Evolutionary conservation across 2,329 filamentous ascomycete species (phyloP), one percentile per base, ranked within the genome.

Genomic region (Phyllosticta citribraziliensis): DNA sequence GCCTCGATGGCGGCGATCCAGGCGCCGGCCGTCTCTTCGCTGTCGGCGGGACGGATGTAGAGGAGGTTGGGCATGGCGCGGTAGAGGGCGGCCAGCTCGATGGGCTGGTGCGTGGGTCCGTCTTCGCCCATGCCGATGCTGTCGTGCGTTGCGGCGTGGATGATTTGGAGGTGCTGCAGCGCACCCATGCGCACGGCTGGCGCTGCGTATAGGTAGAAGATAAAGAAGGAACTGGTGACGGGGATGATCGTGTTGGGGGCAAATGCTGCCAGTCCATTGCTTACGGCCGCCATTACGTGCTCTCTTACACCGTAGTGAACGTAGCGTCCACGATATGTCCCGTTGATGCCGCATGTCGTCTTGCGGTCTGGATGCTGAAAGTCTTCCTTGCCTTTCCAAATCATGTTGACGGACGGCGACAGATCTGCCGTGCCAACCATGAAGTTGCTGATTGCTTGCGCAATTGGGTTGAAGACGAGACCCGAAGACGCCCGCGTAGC

Each of bases 91-190:
- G 97, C 86, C 53, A 91, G 96, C 86, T 99, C 94, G 70, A 99
- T 96, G 76, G 94, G 94, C 84, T 99, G 94, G 81, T 99, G 94
- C 62, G 94, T 99, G 69, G 94, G 93, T 66, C 94, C 94, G 73
- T 99, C 94, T 82, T 99, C 94, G 79, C 94, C 94, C 68, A 97
- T 90, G 82, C 94, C 94, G 71, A 99, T 99, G 67, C 93, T 97
- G 84, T 97, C 93, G 84, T 97, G 93, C 69, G 93, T 97, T 72
- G 94, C 93, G 70, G 97, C 84, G 87, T 94, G 96, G 82, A 99
- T 92, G 74, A 86, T 83, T 71, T 93, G 93, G 75, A 92, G 84
- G 77, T 89, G 92, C 55, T 92, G 96, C 69, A 99, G 85, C 51
- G 94, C 87, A 47, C 92, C 96, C 64, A 99, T 86, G 79, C 94